These are phyloP conservation scores for Aspergillus glaucus DNA, from an alignment of 2,329 filamentous ascomycete species.

Conservation along the genomic window DNA sequence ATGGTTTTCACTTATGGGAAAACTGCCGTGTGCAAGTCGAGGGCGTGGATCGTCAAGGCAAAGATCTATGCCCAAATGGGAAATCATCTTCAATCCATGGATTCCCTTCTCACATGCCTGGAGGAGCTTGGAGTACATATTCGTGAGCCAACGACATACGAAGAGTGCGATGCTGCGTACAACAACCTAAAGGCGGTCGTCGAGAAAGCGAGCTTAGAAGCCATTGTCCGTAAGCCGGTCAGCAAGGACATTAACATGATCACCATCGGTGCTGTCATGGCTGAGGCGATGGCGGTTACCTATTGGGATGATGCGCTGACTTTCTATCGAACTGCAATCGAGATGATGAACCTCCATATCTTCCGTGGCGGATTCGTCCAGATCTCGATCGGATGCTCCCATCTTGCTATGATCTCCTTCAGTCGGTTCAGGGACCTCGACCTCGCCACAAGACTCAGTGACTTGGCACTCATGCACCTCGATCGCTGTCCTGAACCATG, in stretches of 20 bases:
- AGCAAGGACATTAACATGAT: constrained; percentile 38
- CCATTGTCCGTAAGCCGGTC: constrained; percentile 33
- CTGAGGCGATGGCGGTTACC: constrained; percentile 52
- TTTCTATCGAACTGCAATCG: constrained; percentile 55
- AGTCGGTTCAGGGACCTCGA: constrained; percentile 54
- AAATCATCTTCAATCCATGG: constrained; percentile 62
- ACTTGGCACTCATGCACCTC: constrained; percentile 48
- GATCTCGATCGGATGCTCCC: constrained; percentile 52
- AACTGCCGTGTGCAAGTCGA: constrained; percentile 70
- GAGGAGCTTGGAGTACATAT: constrained; percentile 62
- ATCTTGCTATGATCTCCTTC: constrained; percentile 51
- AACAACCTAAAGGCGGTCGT: constrained; percentile 56
- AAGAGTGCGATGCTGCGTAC: constrained; percentile 73
- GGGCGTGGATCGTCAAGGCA: constrained; percentile 76
- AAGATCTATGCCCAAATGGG: constrained; percentile 70
- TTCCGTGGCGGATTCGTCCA: constrained; percentile 52
- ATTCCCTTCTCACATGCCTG: constrained; percentile 65
- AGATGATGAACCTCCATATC: constrained; percentile 52
- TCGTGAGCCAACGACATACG: constrained; percentile 60
- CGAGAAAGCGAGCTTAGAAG: constrained; percentile 48
- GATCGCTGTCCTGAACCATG: constrained; percentile 48
- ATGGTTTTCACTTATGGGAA: constrained; percentile 65
- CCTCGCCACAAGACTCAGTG: constrained; percentile 49
- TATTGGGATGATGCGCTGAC: constrained; percentile 56
- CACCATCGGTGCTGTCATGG: constrained; percentile 49